Percentiles rank a stretch among this genome's conserved stretches.
Conservation (phyloP, 2,329 filamentous ascomycete genomes). For the Diaporthe vaccinii region DNA sequence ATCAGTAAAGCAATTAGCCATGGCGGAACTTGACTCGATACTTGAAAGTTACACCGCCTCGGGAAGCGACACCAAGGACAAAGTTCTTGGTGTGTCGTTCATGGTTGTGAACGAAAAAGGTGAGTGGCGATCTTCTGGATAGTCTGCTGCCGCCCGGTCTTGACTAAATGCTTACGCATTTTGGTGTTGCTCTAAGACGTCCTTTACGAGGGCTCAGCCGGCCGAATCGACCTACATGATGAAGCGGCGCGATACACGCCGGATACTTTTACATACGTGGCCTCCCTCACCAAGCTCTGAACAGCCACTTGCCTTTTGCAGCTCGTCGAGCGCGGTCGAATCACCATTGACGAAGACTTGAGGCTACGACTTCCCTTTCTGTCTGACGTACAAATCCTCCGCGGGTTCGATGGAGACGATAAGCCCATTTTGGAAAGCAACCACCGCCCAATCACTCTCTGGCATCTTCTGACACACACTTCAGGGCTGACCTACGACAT, state of each 20-base stretch:
- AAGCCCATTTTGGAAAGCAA: constrained; percentile 49
- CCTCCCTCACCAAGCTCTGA: constrained; percentile 59
- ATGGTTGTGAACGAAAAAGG: constrained; percentile 47
- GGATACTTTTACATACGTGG: constrained; percentile 49
- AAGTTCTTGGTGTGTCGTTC: constrained; percentile 49
- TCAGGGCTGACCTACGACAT: constrained; percentile 59
- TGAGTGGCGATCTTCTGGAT: neutral
- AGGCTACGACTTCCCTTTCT: constrained; percentile 58
- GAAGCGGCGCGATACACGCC: constrained; percentile 49
- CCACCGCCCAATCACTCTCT: constrained; percentile 56
- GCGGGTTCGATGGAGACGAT: constrained; percentile 55
- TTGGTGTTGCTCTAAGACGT: constrained; percentile 44
- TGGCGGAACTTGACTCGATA: constrained; percentile 45
- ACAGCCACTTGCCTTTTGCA: constrained; percentile 55
- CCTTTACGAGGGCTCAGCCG: constrained; percentile 54
- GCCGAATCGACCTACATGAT: constrained; percentile 50
- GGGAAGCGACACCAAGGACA: constrained; percentile 47
- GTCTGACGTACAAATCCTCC: constrained; percentile 57
- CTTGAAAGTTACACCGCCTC: constrained; percentile 45
- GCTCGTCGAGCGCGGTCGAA: constrained; percentile 52
- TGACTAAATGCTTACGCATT: neutral
- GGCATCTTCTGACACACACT: constrained; percentile 62
- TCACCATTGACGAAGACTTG: constrained; percentile 55
- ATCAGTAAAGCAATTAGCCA: neutral
- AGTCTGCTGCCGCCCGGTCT: no score